Base-by-base conservation (phyloP, 371 early-diverging fungal genomes). In the Rhizopus delemar region DNA sequence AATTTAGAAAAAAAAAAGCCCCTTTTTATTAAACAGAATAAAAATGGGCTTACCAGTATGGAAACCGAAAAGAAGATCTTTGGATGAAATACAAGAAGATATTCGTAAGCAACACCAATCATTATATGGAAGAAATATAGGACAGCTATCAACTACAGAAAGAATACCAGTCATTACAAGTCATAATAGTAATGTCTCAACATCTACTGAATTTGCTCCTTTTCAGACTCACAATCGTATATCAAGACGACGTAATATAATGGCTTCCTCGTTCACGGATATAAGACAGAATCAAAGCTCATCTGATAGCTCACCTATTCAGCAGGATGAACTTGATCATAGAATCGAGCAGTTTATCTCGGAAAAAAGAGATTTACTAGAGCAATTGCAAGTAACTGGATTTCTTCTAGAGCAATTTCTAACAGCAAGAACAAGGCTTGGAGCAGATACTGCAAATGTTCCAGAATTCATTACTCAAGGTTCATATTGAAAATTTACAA, bases 341-440 rank as follows among this genome's bases (percentile, higher is more conserved):
- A 54, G 63, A 11, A 60, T 71, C 34, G 67, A 70, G 4, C 65
- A 62, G 12, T 56, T 71, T 36, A 67, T 77, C 22, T 46, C 49
- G 16, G 70, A 70, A 41, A 70, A 77, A 29, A 72, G 66, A 56
- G 69, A 70, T 65, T 50, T 74, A 29, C 35, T 74, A 28, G 67
- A 65, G 59, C 78, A 74, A 41, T 53, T 72, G 15, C 65, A 69
- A 55, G 59, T 68, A 29, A 74, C 74, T 8, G 70, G 62, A 4
- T 53, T 63, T 16, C 35, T 75, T 28, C 59, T 75, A 5, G 76
- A 73, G 49, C 73, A 75, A 46, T 72, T 75, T 45, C 53, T 75
- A 16, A 57, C 70, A 7, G 69, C 73, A 7, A 68, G 73, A 46
- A 58, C 68, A 1, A 62, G 68, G 28, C 52, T 62, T 28, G 70